Percentiles rank a stretch among this genome's conserved stretches.
Evolutionary conservation across 176 grass and related monocot species (phyloP).

Genomic region (Luzula sylvatica): DNA sequence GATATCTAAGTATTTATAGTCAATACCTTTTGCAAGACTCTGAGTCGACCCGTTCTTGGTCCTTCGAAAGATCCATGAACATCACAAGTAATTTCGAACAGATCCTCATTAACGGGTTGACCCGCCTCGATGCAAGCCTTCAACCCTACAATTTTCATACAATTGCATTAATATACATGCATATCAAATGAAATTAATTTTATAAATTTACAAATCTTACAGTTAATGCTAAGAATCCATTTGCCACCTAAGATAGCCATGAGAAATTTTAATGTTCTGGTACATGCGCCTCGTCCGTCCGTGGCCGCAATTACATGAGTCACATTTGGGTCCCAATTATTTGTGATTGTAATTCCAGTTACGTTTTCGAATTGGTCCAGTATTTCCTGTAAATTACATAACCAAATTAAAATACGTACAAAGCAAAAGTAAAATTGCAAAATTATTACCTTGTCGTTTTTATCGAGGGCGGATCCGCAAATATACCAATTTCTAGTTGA

Average conservation of each 20-base stretch:
- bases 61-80: constrained; percentile 81
- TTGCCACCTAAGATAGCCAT: constrained; percentile 88
- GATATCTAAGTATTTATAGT: neutral
- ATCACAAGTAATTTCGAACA: constrained; percentile 54
- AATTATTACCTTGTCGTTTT: constrained; percentile 50
- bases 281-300: constrained; percentile 48
- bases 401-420: neutral
- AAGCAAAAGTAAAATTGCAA: constrained; percentile 12
- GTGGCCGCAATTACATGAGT: constrained; percentile 80
- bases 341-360: constrained; percentile 43
- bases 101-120: constrained; percentile 58
- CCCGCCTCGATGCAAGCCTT: constrained; percentile 58
- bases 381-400: constrained; percentile 41
- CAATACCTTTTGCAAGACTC: constrained; percentile 47
- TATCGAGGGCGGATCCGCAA: constrained; percentile 65
- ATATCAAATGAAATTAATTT: neutral
- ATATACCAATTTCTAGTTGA: constrained; percentile 60
- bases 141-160: constrained; percentile 50
- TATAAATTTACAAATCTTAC: constrained; percentile 33
- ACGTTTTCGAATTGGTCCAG: constrained; percentile 49
- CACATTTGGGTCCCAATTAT: constrained; percentile 49
- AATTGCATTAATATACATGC: constrained; percentile 10
- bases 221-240: constrained; percentile 78
- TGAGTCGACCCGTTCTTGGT: constrained; percentile 61
- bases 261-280: constrained; percentile 84